These are phyloP conservation scores for Neurospora sp. DNA, from an alignment of 495 filamentous ascomycete genomes.

Conservation along the genomic window DNA sequence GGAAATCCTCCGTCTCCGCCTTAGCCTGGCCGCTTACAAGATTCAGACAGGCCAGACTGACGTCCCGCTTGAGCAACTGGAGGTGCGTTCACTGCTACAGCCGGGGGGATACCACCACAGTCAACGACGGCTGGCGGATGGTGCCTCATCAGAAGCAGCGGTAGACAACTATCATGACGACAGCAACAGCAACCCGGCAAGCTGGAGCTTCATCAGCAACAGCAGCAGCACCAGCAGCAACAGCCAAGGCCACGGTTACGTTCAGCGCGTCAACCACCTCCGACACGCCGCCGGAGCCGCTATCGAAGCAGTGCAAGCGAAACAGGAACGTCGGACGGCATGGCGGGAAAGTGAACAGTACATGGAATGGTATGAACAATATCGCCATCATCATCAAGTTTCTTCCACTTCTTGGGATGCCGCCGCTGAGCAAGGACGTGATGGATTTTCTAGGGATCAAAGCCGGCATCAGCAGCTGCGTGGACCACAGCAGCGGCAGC, in stretches of 20 bases:
- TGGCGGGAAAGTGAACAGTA: background rate
- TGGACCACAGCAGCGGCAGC: background rate
- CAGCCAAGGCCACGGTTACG: background rate
- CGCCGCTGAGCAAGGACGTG: background rate
- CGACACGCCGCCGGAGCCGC: background rate
- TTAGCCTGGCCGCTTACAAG: conserved; percentile 43
- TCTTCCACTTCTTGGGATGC: background rate
- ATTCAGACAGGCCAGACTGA: conserved; percentile 41
- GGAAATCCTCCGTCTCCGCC: conserved; percentile 37
- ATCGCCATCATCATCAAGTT: background rate
- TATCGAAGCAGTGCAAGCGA: background rate
- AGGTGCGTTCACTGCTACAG: conserved; percentile 15
- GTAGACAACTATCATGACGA: background rate
- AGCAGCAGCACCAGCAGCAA: background rate
- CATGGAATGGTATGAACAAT: background rate
- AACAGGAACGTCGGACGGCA: background rate
- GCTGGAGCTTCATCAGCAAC: background rate
- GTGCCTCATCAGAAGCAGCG: background rate
- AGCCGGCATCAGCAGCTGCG: background rate
- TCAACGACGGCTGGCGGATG: background rate
- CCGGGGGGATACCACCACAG: background rate
- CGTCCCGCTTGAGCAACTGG: conserved; percentile 34
- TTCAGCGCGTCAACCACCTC: background rate
- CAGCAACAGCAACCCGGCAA: background rate
- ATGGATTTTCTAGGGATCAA: background rate